A percentile compares a stretch with the other conserved stretches of the same genome.
Evolutionary conservation across 2,329 filamentous ascomycete species (phyloP).

Genomic region (Neofusicoccum cordaticola): DNA sequence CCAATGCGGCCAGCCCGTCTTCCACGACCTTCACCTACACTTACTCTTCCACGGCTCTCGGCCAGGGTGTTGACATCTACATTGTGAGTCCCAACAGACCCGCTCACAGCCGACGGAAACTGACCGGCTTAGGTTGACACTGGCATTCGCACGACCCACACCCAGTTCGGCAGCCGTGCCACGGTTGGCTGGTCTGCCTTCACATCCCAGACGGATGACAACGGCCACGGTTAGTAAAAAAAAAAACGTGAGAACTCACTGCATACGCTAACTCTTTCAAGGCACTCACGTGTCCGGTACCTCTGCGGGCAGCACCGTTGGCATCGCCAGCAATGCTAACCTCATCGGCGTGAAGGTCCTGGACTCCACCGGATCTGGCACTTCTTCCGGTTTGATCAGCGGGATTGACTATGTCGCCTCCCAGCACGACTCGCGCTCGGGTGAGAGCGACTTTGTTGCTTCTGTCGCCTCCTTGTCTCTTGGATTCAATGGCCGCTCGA

Average conservation of each 20-base stretch:
- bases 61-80: constrained; percentile 47
- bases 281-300: constrained; percentile 38
- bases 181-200: constrained; percentile 25
- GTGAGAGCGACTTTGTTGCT: constrained; percentile 28
- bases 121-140: constrained; percentile 11
- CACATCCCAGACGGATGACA: constrained; percentile 38
- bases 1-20: constrained; percentile 26
- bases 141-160: constrained; percentile 12
- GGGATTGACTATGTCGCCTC: constrained; percentile 39
- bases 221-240: constrained; percentile 40
- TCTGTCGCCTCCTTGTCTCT: constrained; percentile 41
- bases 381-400: constrained; percentile 28
- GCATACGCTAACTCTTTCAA: not conserved
- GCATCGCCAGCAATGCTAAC: constrained; percentile 35
- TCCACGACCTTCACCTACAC: constrained; percentile 29
- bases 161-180: constrained; percentile 37
- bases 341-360: constrained; percentile 39
- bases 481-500: constrained; percentile 27
- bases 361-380: constrained; percentile 32
- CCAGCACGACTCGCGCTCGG: constrained; percentile 33
- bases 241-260: not conserved
- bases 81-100: constrained; percentile 41
- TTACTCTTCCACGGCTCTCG: constrained; percentile 3
- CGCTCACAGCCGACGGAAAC: too few relatives aligned
- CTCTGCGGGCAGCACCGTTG: constrained; percentile 32